These are phyloP conservation scores for Chondrostereum purpureum DNA, from an alignment of 1,284 basidiomycete genomes.

Conservation along the genomic window DNA sequence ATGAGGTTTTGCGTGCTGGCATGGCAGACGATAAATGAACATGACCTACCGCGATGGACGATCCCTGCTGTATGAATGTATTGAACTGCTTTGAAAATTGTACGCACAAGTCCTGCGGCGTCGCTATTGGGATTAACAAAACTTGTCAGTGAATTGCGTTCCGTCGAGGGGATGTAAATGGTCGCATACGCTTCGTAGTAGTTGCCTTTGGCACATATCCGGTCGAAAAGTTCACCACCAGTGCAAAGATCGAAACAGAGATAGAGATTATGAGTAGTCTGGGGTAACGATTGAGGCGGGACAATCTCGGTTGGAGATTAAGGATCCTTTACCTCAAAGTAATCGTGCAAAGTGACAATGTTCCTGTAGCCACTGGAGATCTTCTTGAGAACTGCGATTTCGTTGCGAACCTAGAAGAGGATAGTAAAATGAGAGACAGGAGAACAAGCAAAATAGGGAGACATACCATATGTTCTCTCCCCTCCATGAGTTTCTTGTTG, in stretches of 20 bases:
- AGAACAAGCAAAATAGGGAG: slow-evolving; percentile 3
- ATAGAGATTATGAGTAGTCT: slow-evolving; percentile 92
- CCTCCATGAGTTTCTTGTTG: slow-evolving; percentile 98
- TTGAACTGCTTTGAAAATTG: slow-evolving; percentile 81
- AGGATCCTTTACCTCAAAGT: slow-evolving; percentile 76
- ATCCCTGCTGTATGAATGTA: slow-evolving; percentile 93
- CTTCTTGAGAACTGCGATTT: slow-evolving; percentile 92
- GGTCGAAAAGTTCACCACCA: slow-evolving; percentile 96
- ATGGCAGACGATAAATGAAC: slow-evolving; percentile 1
- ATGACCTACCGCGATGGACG: slow-evolving; percentile 84
- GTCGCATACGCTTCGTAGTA: slow-evolving; percentile 88
- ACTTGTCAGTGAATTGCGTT: slow-evolving; percentile 6
- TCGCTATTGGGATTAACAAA: slow-evolving; percentile 46
- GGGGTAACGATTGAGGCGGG: slow-evolving; percentile 8
- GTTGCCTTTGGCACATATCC: slow-evolving; percentile 96
- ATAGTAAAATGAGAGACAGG: slow-evolving; percentile 6
- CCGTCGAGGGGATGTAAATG: slow-evolving; percentile 2
- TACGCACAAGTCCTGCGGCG: slow-evolving; percentile 84
- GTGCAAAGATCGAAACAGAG: slow-evolving; percentile 97
- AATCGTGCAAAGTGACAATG: slow-evolving; percentile 91
- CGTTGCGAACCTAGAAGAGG: slow-evolving; percentile 77
- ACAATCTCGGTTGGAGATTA: slow-evolving; percentile 2
- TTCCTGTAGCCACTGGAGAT: slow-evolving; percentile 89
- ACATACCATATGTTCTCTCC: slow-evolving; percentile 81
- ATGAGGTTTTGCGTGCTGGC: slow-evolving; percentile 2